phyloP scores from a whole-genome alignment of 345 rosid genomes.

The Salix suchowensis region DNA sequence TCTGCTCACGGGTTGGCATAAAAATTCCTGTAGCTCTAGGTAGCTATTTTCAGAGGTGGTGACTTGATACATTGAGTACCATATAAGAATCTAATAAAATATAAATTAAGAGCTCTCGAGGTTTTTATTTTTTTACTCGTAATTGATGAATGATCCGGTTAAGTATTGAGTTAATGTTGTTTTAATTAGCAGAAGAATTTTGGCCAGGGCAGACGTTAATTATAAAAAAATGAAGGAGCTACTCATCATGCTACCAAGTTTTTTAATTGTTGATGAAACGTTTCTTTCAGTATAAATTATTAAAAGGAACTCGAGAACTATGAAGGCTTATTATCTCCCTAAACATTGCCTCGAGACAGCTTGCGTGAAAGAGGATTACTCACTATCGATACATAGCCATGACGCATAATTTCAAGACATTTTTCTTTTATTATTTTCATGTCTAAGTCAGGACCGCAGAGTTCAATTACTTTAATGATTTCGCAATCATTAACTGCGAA shows the following conservation, averaged over 20 bases:
- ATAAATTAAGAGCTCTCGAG: background rate
- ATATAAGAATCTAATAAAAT: background rate
- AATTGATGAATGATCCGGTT: no score
- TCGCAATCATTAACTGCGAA: constrained; percentile 7
- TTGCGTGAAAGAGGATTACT: background rate
- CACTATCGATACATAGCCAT: background rate
- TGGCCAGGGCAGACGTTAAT: no score
- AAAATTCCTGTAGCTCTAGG: background rate
- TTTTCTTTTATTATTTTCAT: background rate
- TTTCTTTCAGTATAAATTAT: background rate
- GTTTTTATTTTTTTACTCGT: no score
- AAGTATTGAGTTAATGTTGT: background rate
- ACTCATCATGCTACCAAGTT: background rate
- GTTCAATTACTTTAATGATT: constrained; percentile 17
- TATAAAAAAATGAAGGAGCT: background rate
- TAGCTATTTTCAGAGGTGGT: background rate
- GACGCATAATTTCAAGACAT: background rate
- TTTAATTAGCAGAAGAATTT: background rate
- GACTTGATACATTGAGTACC: background rate
- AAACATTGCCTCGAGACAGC: background rate
- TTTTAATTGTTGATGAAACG: background rate
- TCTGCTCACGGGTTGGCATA: background rate
- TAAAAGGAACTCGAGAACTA: background rate
- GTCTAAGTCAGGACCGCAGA: constrained; percentile 11
- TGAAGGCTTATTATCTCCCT: background rate